A percentile compares a stretch with the other conserved stretches of the same genome.
Conservation (phyloP, 1,139 yeast species). For the Pichia cactophila region DNA sequence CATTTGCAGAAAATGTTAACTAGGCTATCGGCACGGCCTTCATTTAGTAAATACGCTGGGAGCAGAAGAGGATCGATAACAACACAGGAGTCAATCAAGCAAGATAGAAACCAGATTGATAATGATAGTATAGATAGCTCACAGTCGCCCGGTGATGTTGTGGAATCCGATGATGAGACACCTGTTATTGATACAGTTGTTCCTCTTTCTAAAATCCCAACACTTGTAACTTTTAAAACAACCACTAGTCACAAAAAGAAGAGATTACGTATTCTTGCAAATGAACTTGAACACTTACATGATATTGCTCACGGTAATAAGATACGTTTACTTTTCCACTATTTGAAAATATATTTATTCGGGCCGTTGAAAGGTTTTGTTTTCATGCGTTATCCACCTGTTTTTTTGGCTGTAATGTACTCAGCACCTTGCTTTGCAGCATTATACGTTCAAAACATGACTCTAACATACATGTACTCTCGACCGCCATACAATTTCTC, state of each 20-base stretch:
- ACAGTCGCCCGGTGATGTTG: not conserved
- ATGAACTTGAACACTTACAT: conserved; percentile 24
- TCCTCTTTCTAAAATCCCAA: conserved; percentile 28
- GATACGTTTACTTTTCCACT: conserved; percentile 18
- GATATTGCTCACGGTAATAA: conserved; percentile 12
- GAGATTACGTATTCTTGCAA: conserved; percentile 12
- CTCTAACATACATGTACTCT: conserved; percentile 59
- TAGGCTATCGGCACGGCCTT: conserved; percentile 20
- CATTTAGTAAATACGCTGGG: conserved; percentile 7
- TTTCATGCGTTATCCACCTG: conserved; percentile 65
- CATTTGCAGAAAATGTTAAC: conserved; percentile 19
- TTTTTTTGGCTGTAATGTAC: conserved; percentile 52
- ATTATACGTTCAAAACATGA: conserved; percentile 67
- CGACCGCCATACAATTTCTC: conserved; percentile 62
- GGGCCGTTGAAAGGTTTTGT: conserved; percentile 45
- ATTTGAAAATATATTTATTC: conserved; percentile 34
- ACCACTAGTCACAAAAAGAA: conserved; percentile 25
- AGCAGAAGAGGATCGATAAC: conserved; percentile 6
- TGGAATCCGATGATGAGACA: conserved; percentile 14
- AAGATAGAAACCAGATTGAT: not conserved
- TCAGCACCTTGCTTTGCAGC: conserved; percentile 64
- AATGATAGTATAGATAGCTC: not conserved
- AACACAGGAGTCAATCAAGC: not conserved
- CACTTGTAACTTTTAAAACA: conserved; percentile 22
- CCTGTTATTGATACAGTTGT: conserved; percentile 26